A percentile compares a stretch with the other conserved stretches of the same genome.
These are phyloP conservation scores for Aspergillus sp. DNA, from an alignment of 2,329 filamentous ascomycete genomes.

Conservation along the genomic window DNA sequence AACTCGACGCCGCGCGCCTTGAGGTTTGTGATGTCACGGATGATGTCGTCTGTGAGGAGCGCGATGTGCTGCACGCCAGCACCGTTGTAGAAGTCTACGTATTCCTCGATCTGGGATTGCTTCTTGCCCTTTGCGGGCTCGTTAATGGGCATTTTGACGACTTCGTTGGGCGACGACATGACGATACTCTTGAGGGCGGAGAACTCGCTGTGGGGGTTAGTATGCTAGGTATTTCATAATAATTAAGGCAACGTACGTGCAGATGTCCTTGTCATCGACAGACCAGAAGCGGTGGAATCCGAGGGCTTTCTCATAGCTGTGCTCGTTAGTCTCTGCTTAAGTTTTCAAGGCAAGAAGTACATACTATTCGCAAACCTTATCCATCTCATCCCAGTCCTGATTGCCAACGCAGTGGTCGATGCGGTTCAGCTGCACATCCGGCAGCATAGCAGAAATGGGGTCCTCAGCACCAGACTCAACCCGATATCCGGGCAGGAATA, in stretches of 20 bases:
- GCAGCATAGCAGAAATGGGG: constrained; percentile 52
- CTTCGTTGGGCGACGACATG: constrained; percentile 80
- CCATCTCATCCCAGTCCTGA: constrained; percentile 92
- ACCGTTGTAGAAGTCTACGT: constrained; percentile 84
- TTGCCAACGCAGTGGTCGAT: constrained; percentile 98
- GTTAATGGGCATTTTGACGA: constrained; percentile 98
- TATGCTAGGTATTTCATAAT: background rate
- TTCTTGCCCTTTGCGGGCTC: constrained; percentile 88
- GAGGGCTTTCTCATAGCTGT: constrained; percentile 82
- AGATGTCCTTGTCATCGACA: constrained; percentile 89
- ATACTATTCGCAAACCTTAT: constrained; percentile 61
- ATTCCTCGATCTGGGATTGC: constrained; percentile 92
- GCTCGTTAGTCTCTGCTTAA: background rate
- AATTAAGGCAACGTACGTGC: constrained; percentile 50
- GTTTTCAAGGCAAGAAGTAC: background rate
- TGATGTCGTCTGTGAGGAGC: constrained; percentile 77
- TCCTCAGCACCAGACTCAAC: constrained; percentile 49
- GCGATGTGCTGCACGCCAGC: constrained; percentile 93
- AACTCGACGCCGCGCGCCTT: constrained; percentile 89
- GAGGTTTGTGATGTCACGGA: constrained; percentile 72
- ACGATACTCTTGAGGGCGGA: constrained; percentile 85
- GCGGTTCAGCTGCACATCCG: constrained; percentile 65
- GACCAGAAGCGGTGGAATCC: constrained; percentile 98
- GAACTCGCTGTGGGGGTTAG: constrained; percentile 60
- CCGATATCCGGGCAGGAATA: constrained; percentile 82